Evolutionary conservation across 306 rosid genomes (phyloP).

Genomic region (Fragaria iinumae): DNA sequence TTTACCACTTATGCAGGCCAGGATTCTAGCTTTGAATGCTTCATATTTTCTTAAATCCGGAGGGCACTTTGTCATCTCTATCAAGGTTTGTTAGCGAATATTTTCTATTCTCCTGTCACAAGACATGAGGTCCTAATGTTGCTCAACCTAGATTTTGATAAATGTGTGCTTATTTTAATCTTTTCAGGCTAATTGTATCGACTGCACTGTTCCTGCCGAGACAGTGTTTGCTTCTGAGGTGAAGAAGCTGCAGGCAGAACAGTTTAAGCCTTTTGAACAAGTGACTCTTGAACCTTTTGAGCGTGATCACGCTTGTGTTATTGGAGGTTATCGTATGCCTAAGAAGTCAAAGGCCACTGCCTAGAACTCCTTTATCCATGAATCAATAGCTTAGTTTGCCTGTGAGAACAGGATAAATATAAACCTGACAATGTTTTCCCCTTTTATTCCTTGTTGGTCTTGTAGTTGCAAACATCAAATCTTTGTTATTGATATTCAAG

Average conservation of each 20-base stretch:
- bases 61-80: constrained; percentile 90
- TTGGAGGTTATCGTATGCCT: constrained; percentile 65
- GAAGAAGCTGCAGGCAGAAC: constrained; percentile 77
- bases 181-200: constrained; percentile 89
- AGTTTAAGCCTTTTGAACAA: constrained; percentile 81
- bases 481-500: background rate
- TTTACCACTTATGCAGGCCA: constrained; percentile 61
- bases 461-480: background rate
- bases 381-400: background rate
- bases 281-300: constrained; percentile 92
- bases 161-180: background rate
- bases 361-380: constrained; percentile 9
- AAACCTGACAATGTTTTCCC: background rate
- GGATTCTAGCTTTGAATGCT: constrained; percentile 88
- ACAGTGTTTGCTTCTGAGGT: constrained; percentile 76
- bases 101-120: background rate
- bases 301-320: constrained; percentile 93
- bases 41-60: constrained; percentile 83
- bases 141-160: background rate
- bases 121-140: background rate
- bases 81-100: constrained; percentile 51
- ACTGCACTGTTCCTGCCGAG: constrained; percentile 75
- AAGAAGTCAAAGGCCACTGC: constrained; percentile 52
- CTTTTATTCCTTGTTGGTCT: background rate
- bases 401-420: background rate